Conservation (phyloP, 108 stramenopile genomes). For the Schizochytrium sp. region DNA sequence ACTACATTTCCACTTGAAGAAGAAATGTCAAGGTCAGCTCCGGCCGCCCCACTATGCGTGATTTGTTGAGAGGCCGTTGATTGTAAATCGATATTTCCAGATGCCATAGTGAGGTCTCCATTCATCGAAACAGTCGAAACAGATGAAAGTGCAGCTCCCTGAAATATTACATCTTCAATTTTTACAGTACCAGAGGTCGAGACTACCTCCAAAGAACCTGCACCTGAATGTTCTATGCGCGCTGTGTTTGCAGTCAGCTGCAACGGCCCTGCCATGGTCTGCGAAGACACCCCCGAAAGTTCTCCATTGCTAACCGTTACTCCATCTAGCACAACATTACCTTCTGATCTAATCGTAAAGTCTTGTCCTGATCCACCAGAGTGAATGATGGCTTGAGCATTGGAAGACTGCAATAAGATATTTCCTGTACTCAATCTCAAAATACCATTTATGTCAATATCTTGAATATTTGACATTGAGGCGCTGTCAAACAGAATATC, state of each 20-base stretch:
- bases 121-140: constrained; percentile 9
- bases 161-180: constrained; percentile 17
- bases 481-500: background rate
- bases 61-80: background rate
- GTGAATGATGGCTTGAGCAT: background rate
- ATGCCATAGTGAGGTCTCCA: background rate
- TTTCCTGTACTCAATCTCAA: background rate
- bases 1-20: background rate
- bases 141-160: background rate
- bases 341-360: background rate
- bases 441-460: background rate
- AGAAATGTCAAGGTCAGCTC: background rate
- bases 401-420: background rate
- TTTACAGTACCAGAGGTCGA: constrained; percentile 18
- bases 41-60: background rate
- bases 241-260: background rate
- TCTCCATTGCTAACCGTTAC: background rate
- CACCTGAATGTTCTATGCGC: background rate
- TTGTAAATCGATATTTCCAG: background rate
- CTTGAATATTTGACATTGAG: background rate
- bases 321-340: constrained; percentile 1
- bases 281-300: background rate
- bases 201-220: background rate
- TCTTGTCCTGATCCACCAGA: background rate
- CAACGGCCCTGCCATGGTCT: background rate